Conservation (phyloP, 768 basidiomycete species). For the Psilocybe subaeruginosa region DNA sequence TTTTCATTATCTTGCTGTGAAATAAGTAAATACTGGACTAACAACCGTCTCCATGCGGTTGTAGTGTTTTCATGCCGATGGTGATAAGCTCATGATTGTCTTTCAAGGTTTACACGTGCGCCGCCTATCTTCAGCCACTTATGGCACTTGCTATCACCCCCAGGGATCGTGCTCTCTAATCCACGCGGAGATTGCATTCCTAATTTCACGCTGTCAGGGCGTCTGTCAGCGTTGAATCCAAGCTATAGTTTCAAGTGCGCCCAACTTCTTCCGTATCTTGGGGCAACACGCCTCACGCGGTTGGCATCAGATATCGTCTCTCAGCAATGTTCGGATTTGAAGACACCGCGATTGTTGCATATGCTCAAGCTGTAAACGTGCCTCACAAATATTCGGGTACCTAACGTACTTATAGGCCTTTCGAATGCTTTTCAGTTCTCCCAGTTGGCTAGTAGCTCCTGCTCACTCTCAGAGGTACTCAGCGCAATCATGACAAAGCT, state of each 20-base stretch:
- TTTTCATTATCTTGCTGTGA: slow-evolving; percentile 11
- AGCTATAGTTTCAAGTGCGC: not conserved
- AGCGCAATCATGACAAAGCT: slow-evolving; percentile 33
- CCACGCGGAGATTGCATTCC: slow-evolving; percentile 2
- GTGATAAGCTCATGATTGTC: slow-evolving; percentile 2
- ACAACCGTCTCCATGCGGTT: not conserved
- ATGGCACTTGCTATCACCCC: not conserved
- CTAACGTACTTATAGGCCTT: slow-evolving; percentile 15
- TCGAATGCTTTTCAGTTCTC: slow-evolving; percentile 15
- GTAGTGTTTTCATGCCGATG: not conserved
- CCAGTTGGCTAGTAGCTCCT: slow-evolving; percentile 9
- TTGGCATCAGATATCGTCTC: not conserved
- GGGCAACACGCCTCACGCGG: slow-evolving; percentile 4
- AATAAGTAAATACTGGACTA: not conserved
- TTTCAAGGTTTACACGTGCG: not conserved
- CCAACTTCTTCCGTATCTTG: not conserved
- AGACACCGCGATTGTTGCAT: slow-evolving; percentile 17
- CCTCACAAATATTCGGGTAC: slow-evolving; percentile 3
- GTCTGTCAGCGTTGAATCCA: not conserved
- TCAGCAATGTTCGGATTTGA: slow-evolving; percentile 11
- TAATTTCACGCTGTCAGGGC: slow-evolving; percentile 4
- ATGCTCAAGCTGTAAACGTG: slow-evolving; percentile 27
- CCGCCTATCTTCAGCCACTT: not conserved
- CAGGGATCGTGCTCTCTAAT: not conserved
- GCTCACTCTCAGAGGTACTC: slow-evolving; percentile 10